These are phyloP conservation scores for Verticillium nubilum DNA, from an alignment of 2,329 filamentous ascomycete genomes.

Conservation along the genomic window DNA sequence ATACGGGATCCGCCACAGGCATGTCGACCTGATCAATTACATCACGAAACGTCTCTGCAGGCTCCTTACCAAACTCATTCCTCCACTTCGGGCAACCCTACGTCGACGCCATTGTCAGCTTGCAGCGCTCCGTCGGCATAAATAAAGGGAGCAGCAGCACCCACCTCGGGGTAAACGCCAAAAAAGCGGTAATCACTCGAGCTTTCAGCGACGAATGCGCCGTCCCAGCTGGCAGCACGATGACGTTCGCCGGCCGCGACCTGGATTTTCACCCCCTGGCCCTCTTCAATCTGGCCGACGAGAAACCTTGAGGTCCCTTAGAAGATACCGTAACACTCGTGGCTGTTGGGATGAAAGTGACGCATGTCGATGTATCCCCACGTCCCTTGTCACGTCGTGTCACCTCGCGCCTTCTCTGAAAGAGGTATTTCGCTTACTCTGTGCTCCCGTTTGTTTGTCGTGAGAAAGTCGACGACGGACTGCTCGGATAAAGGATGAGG, in stretches of 20 bases:
- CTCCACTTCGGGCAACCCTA: neutral
- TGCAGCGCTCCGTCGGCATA: no score
- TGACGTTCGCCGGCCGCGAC: conserved; percentile 13
- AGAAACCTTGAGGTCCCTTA: conserved; percentile 14
- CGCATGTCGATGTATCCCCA: conserved; percentile 17
- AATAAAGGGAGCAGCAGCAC: no score
- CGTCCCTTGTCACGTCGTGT: neutral
- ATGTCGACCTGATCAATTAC: neutral
- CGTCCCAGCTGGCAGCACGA: conserved; percentile 16
- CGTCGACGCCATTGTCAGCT: neutral
- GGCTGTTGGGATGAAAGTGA: conserved; percentile 17
- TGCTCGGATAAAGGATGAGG: conserved; percentile 10
- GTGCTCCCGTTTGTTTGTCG: conserved; percentile 15
- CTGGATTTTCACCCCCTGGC: conserved; percentile 8
- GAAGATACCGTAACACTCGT: conserved; percentile 19
- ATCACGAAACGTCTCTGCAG: neutral
- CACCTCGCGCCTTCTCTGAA: no score
- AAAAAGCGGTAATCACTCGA: conserved; percentile 14
- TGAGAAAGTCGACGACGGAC: conserved; percentile 8
- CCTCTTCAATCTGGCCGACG: conserved; percentile 13
- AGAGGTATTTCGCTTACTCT: conserved; percentile 5
- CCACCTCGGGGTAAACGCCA: conserved; percentile 15
- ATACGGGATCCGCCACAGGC: neutral
- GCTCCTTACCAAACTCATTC: neutral
- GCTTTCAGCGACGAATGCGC: conserved; percentile 11